Evolutionary conservation across 441 rosid genomes (phyloP).

Genomic region (Bocquillonia castaneifolia): DNA sequence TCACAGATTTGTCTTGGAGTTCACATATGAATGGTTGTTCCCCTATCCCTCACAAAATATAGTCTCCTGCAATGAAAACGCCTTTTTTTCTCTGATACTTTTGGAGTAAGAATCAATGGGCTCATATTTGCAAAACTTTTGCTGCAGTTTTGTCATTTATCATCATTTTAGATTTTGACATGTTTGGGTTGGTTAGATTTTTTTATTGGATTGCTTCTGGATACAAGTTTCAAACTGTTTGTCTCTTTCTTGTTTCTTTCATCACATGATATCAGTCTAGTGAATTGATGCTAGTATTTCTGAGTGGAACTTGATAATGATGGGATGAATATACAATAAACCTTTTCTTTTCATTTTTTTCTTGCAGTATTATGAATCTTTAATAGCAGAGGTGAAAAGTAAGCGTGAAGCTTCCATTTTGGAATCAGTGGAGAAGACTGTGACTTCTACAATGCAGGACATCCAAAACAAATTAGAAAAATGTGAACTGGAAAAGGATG

Average conservation of each 20-base stretch:
- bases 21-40: too few species aligned
- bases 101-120: too few species aligned
- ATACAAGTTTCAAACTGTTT: background rate
- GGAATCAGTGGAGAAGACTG: constrained; percentile 65
- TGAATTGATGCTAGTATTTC: constrained; percentile 6
- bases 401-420: constrained; percentile 50
- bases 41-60: background rate
- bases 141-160: too few species aligned
- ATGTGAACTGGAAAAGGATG: constrained; percentile 54
- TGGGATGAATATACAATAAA: background rate
- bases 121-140: too few species aligned
- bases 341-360: constrained; percentile 3
- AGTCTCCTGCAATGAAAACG: background rate
- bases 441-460: constrained; percentile 53
- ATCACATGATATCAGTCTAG: background rate
- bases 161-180: background rate
- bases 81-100: background rate
- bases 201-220: background rate
- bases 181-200: background rate
- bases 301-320: background rate
- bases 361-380: constrained; percentile 73
- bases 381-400: constrained; percentile 68
- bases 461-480: constrained; percentile 61
- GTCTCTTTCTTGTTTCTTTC: background rate
- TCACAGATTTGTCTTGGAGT: too few species aligned